These are phyloP conservation scores for Hygrocybe punicea DNA, from an alignment of 768 basidiomycete genomes.

Conservation along the genomic window DNA sequence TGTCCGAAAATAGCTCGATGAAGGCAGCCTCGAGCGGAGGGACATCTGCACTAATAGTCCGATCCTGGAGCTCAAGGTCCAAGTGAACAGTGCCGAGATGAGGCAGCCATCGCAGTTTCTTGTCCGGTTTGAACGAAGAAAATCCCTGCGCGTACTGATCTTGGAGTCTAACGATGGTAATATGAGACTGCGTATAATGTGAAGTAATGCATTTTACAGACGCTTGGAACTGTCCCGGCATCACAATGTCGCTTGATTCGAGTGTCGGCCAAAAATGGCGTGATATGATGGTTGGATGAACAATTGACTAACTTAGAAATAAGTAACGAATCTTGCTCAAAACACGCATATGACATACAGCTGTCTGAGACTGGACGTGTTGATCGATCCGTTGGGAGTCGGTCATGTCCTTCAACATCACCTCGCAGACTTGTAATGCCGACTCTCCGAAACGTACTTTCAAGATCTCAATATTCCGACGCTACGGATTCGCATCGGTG, in stretches of 20 bases:
- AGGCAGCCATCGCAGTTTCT: slow-evolving; percentile 83
- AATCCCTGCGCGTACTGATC: slow-evolving; percentile 75
- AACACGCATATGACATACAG: slow-evolving; percentile 42
- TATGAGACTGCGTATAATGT: not conserved
- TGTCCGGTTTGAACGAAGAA: slow-evolving; percentile 85
- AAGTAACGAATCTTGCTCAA: not conserved
- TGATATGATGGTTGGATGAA: slow-evolving; percentile 91
- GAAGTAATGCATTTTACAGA: slow-evolving; percentile 36
- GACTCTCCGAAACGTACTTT: slow-evolving; percentile 95
- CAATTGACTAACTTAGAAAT: slow-evolving; percentile 46
- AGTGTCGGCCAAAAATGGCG: slow-evolving; percentile 93
- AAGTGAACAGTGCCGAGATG: slow-evolving; percentile 83
- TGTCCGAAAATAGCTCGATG: slow-evolving; percentile 78
- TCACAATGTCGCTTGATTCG: slow-evolving; percentile 63
- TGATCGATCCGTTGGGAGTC: slow-evolving; percentile 88
- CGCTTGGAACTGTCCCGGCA: slow-evolving; percentile 85
- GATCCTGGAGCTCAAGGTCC: slow-evolving; percentile 79
- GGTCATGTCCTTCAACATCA: slow-evolving; percentile 97
- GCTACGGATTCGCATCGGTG: slow-evolving; percentile 42
- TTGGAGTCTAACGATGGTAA: slow-evolving; percentile 52
- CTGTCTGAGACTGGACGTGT: slow-evolving; percentile 73
- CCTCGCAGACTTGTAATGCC: slow-evolving; percentile 91
- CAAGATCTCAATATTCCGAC: slow-evolving; percentile 87
- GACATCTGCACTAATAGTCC: slow-evolving; percentile 69
- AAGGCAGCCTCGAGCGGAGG: slow-evolving; percentile 88